Percentiles rank a stretch among this genome's conserved stretches.
Conservation (phyloP, 148 eudicot genomes). For the Rhododendron simsii region DNA sequence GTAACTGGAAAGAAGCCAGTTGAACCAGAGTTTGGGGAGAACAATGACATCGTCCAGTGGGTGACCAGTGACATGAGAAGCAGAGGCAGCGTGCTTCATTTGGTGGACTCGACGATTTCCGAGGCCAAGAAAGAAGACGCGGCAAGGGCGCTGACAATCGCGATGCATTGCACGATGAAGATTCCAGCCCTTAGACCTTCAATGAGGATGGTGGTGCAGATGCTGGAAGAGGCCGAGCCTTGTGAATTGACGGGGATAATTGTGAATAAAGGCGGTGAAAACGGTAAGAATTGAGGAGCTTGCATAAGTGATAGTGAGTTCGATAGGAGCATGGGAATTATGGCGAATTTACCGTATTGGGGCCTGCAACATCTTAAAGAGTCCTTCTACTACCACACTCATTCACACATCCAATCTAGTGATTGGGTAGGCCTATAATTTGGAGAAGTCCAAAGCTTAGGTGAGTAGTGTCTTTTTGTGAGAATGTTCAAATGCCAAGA, state of each 20-base stretch:
- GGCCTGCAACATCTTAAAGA: neutral
- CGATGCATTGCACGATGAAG: slow-evolving; percentile 30
- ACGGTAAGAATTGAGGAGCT: neutral
- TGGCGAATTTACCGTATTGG: neutral
- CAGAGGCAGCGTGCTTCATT: slow-evolving; percentile 5
- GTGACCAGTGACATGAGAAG: slow-evolving; percentile 15
- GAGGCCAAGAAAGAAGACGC: slow-evolving; percentile 22
- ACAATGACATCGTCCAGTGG: slow-evolving; percentile 35
- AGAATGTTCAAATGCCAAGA: neutral
- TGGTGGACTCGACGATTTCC: slow-evolving; percentile 28
- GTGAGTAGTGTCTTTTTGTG: neutral
- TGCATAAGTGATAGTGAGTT: neutral
- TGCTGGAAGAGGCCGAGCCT: slow-evolving; percentile 38
- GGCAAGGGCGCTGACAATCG: slow-evolving; percentile 21
- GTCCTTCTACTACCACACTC: too few species aligned
- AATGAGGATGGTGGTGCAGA: slow-evolving; percentile 41
- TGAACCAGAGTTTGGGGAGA: slow-evolving; percentile 34
- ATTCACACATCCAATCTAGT: neutral
- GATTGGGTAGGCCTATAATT: neutral
- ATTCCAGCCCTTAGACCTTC: slow-evolving; percentile 28
- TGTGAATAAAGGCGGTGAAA: slow-evolving; percentile 8
- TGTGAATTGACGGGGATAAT: slow-evolving; percentile 8
- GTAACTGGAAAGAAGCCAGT: slow-evolving; percentile 37
- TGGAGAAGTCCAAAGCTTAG: neutral
- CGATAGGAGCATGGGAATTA: neutral